Percentiles rank a stretch among this genome's conserved stretches.
Evolutionary conservation across 108 stramenopile species (phyloP).

Genomic region (Nitzschia sp.): DNA sequence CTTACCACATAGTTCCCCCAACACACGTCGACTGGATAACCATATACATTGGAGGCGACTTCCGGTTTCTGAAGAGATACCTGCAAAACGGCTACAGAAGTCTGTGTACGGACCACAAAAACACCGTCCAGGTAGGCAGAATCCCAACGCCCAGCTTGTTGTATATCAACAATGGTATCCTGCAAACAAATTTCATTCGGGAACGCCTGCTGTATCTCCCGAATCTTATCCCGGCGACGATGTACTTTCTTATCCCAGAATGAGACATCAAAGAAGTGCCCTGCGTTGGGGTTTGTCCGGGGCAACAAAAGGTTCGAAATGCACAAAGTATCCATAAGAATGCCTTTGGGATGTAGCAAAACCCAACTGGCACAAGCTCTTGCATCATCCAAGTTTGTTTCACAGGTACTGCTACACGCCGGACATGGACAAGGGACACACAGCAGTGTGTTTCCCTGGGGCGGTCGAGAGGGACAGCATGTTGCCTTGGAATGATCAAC

Average conservation of each 20-base stretch:
- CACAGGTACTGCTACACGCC: conserved; percentile 25
- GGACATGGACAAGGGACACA: conserved; percentile 59
- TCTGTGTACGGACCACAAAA: conserved; percentile 44
- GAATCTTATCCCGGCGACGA: not conserved
- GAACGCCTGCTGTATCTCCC: not conserved
- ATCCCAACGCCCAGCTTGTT: conserved; percentile 46
- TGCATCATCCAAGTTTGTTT: not conserved
- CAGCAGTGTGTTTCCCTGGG: conserved; percentile 64
- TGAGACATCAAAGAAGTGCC: conserved; percentile 7
- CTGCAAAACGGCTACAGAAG: conserved; percentile 43
- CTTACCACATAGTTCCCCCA: conserved; percentile 38
- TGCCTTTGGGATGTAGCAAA: conserved; percentile 67
- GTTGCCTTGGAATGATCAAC: conserved; percentile 11
- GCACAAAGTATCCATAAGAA: conserved; percentile 41
- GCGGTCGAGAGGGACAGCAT: conserved; percentile 24
- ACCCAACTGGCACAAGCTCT: conserved; percentile 22
- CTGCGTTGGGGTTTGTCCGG: conserved; percentile 18
- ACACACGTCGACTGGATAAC: conserved; percentile 16
- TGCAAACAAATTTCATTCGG: conserved; percentile 48
- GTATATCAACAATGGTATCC: conserved; percentile 61
- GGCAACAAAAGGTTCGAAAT: conserved; percentile 52
- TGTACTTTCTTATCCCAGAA: conserved; percentile 1
- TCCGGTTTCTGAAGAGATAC: conserved; percentile 9
- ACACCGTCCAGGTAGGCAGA: conserved; percentile 12
- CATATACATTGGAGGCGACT: not conserved